Conservation (phyloP, 2,329 filamentous ascomycete species). For the Microcyclospora pomicola region DNA sequence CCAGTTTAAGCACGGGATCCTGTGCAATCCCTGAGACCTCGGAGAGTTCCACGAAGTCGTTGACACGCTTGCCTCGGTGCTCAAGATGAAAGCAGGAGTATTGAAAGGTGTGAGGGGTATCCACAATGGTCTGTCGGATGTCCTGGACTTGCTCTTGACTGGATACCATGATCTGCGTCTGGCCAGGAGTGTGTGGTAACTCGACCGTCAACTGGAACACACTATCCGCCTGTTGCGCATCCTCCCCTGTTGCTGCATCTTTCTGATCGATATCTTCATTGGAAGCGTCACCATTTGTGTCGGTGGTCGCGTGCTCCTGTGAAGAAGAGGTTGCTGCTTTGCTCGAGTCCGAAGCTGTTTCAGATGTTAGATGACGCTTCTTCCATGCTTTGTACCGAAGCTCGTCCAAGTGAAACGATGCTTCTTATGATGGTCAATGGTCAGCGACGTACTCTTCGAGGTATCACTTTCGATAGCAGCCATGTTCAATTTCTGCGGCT, state of each 20-base stretch:
- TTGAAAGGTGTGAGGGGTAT: slow-evolving; percentile 82
- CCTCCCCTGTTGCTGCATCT: slow-evolving; percentile 11
- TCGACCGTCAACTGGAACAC: slow-evolving; percentile 63
- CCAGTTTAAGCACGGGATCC: slow-evolving; percentile 64
- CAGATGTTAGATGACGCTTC: too few relatives aligned
- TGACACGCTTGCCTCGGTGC: slow-evolving; percentile 75
- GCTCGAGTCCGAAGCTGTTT: too few relatives aligned
- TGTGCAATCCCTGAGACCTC: slow-evolving; percentile 69
- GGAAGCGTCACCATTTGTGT: slow-evolving; percentile 6
- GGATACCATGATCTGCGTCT: slow-evolving; percentile 74
- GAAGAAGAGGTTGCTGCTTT: too few relatives aligned
- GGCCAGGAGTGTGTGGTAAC: slow-evolving; percentile 64
- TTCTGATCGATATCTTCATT: slow-evolving; percentile 5
- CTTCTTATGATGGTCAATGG: too few relatives aligned
- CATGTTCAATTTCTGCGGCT: too few relatives aligned
- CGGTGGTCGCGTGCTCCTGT: slow-evolving; percentile 5
- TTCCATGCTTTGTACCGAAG: too few relatives aligned
- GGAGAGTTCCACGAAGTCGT: slow-evolving; percentile 85
- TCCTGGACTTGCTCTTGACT: slow-evolving; percentile 92
- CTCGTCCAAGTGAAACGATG: too few relatives aligned
- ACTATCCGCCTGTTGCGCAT: slow-evolving; percentile 17
- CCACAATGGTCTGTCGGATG: slow-evolving; percentile 90
- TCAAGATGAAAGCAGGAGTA: slow-evolving; percentile 99
- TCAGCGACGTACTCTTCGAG: too few relatives aligned
- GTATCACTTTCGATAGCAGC: too few relatives aligned